Evolutionary conservation across 768 basidiomycete genomes (phyloP).

Genomic region (Panaeolus papilionaceus): DNA sequence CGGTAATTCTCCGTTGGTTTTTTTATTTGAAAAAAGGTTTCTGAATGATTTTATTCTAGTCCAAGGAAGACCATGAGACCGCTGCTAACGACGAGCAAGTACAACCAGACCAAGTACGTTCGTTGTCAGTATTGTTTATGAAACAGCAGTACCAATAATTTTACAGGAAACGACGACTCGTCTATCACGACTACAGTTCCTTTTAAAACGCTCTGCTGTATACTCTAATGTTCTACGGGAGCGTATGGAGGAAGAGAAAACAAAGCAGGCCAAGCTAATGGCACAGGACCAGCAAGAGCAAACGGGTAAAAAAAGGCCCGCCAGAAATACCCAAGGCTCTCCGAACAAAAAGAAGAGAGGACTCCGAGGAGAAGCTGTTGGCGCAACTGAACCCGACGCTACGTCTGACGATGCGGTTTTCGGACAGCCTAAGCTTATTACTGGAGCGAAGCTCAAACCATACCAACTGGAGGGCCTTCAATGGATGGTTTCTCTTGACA

Average conservation of each 20-base stretch:
- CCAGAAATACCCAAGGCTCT: constrained; percentile 19
- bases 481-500: constrained; percentile 91
- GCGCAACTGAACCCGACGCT: constrained; percentile 26
- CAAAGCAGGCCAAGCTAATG: constrained; percentile 32
- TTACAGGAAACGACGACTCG: constrained; percentile 56
- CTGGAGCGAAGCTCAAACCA: constrained; percentile 84
- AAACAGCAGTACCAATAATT: neutral
- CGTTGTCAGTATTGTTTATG: neutral
- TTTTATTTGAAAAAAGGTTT: neutral
- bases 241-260: constrained; percentile 73
- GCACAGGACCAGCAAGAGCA: constrained; percentile 30
- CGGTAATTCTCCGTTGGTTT: constrained; percentile 1
- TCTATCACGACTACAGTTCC: constrained; percentile 60
- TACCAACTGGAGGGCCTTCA: constrained; percentile 95
- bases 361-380: constrained; percentile 28
- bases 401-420: constrained; percentile 48
- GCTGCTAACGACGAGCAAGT: constrained; percentile 19
- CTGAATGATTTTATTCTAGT: neutral
- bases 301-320: constrained; percentile 35
- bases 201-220: constrained; percentile 79
- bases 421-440: constrained; percentile 79
- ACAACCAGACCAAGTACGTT: constrained; percentile 23
- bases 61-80: constrained; percentile 21
- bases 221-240: constrained; percentile 75
- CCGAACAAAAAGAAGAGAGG: constrained; percentile 36